Evolutionary conservation across 768 basidiomycete species (phyloP), one percentile per base, ranked within the genome.

Genomic region (Mrakia gelida): DNA sequence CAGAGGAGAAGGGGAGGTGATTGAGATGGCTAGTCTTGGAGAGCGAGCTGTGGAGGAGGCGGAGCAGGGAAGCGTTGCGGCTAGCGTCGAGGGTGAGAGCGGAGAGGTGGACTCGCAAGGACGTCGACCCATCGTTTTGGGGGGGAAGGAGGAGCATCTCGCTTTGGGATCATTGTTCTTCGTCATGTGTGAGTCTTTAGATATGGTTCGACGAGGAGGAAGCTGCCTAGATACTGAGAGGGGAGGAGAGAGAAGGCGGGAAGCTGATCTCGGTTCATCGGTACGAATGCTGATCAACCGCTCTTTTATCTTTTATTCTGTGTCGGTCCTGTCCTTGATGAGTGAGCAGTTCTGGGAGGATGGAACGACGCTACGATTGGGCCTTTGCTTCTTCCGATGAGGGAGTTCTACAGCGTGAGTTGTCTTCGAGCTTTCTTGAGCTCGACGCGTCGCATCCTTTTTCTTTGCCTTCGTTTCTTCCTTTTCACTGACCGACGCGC

Each of bases 291-390:
- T n/a, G n/a, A n/a, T n/a, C n/a, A n/a, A n/a, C n/a, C n/a, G n/a
- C n/a, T n/a, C n/a, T n/a, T n/a, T n/a, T n/a, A n/a, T n/a, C n/a
- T n/a, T n/a, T n/a, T n/a, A n/a, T 54, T 16, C n/a, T 21, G 54
- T n/a, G n/a, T n/a, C 8, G 45, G 9, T 54, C 2, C 71, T 30
- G 15, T 21, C 8, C 28, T 73, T 7, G 2, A 7, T 28, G n/a
- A n/a, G n/a, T n/a, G n/a, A n/a, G n/a, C 59, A 78, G 77, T 78
- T 32, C 34, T 62, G 0, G 77, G 71, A 16, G 77, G 77, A 18
- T 78, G 77, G 77, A 78, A 78, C 61, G 81, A 81, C 61, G 62
- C 78, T 0, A 74, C 80, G 2, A 79, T 77, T n/a, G 81, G 81
- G 0, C 81, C 81, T 43, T 74, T 81, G 13, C 75, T 81, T 7